These are phyloP conservation scores for Phytophthora niederhauseri DNA, from an alignment of 352 stramenopile species.

Conservation along the genomic window DNA sequence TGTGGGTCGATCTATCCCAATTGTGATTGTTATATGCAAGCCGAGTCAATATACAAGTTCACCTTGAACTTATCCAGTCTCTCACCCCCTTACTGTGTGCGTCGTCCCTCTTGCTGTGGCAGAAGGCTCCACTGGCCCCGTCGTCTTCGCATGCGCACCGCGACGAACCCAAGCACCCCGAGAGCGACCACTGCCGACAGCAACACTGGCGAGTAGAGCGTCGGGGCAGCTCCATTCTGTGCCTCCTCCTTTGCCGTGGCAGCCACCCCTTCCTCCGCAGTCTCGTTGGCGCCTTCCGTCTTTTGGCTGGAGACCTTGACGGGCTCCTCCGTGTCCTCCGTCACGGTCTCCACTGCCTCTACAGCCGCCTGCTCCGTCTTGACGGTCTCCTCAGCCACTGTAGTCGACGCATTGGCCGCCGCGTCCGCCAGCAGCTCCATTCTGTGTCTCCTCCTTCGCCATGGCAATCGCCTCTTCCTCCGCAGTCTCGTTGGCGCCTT, in stretches of 20 bases:
- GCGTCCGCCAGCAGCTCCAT: background rate
- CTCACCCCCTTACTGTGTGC: slow-evolving; percentile 14
- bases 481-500: slow-evolving; percentile 20
- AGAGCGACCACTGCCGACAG: slow-evolving; percentile 15
- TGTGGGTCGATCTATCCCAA: no score
- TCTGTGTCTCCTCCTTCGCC: no score
- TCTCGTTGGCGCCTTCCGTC: slow-evolving; percentile 26
- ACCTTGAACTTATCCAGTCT: background rate
- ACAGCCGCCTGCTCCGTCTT: background rate
- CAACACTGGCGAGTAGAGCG: slow-evolving; percentile 18
- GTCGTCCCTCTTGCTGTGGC: slow-evolving; percentile 22
- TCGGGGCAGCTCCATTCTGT: background rate
- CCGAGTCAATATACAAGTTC: slow-evolving; percentile 10
- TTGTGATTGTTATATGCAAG: no score
- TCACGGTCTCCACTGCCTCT: slow-evolving; percentile 6
- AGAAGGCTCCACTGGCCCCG: slow-evolving; percentile 24
- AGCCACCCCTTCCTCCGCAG: slow-evolving; percentile 5
- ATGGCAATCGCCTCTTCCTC: slow-evolving; percentile 14
- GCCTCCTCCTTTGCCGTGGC: background rate
- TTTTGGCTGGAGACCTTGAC: slow-evolving; percentile 25
- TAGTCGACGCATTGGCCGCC: background rate
- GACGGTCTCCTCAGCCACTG: background rate
- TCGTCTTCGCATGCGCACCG: slow-evolving; percentile 20
- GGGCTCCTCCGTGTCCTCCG: slow-evolving; percentile 23
- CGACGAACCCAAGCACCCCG: slow-evolving; percentile 19